A percentile compares a stretch with the other conserved stretches of the same genome.
Evolutionary conservation across 2,329 filamentous ascomycete species (phyloP).

Genomic region (Fusarium armeniacum): DNA sequence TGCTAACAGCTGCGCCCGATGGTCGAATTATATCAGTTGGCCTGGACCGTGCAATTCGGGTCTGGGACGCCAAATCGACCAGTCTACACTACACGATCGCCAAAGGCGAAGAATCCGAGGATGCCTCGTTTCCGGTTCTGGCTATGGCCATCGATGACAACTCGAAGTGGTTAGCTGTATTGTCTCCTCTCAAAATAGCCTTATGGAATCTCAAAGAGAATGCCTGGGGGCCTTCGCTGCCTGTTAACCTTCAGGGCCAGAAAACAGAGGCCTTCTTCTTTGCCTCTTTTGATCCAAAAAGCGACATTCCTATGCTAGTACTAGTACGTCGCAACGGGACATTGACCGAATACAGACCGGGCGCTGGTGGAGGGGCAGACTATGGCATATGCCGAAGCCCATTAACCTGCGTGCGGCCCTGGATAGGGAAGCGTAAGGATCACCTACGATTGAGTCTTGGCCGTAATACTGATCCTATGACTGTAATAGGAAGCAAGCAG

Average conservation of each 20-base stretch:
- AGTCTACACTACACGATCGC: constrained; percentile 59
- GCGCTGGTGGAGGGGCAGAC: constrained; percentile 57
- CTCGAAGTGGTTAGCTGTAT: constrained; percentile 75
- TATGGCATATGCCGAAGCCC: constrained; percentile 66
- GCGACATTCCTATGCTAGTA: constrained; percentile 64
- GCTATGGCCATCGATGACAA: constrained; percentile 74
- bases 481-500: constrained; percentile 30
- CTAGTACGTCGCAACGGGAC: constrained; percentile 75
- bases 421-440: constrained; percentile 62
- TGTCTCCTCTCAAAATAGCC: constrained; percentile 70
- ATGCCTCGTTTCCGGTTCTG: constrained; percentile 70
- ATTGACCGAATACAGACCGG: constrained; percentile 70
- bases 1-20: constrained; percentile 72
- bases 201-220: constrained; percentile 74
- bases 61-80: constrained; percentile 72
- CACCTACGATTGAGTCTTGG: neutral
- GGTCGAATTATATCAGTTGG: constrained; percentile 78
- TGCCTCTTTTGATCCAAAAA: constrained; percentile 56
- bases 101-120: constrained; percentile 58
- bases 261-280: constrained; percentile 76
- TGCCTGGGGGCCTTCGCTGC: constrained; percentile 67
- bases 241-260: constrained; percentile 66
- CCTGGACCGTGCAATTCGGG: constrained; percentile 75
- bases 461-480: neutral
- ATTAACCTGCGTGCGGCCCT: constrained; percentile 64